Evolutionary conservation across 306 rosid genomes (phyloP).

Genomic region (Castanospermum australe): DNA sequence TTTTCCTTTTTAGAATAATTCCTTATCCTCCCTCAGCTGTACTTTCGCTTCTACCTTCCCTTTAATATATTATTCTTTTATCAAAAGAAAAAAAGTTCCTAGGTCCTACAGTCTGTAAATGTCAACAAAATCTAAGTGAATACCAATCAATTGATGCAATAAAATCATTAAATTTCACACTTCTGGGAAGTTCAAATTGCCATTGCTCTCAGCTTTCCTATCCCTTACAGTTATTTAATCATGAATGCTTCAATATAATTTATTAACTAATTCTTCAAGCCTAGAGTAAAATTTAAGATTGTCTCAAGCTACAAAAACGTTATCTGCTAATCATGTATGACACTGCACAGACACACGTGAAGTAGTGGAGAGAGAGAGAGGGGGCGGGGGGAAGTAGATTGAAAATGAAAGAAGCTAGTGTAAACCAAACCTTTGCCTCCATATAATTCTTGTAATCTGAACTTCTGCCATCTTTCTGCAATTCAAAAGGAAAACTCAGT

Average conservation of each 20-base stretch:
- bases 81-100: background rate
- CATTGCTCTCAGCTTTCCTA: background rate
- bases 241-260: background rate
- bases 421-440: constrained; percentile 73
- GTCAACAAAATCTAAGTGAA: background rate
- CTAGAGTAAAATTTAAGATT: constrained; percentile 7
- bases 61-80: background rate
- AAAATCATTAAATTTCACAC: background rate
- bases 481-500: constrained; percentile 16
- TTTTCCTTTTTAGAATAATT: background rate
- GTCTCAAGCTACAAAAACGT: background rate
- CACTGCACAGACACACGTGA: background rate
- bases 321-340: background rate
- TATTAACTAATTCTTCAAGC: background rate
- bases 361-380: background rate
- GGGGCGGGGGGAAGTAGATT: background rate
- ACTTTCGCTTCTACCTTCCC: background rate
- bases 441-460: constrained; percentile 72
- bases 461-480: constrained; percentile 87
- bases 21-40: background rate
- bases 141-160: background rate
- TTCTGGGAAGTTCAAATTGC: background rate
- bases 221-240: background rate
- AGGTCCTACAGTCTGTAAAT: background rate
- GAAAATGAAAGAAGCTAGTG: background rate